Base-by-base conservation (phyloP, 345 rosid species). In the Brassica juncea region DNA sequence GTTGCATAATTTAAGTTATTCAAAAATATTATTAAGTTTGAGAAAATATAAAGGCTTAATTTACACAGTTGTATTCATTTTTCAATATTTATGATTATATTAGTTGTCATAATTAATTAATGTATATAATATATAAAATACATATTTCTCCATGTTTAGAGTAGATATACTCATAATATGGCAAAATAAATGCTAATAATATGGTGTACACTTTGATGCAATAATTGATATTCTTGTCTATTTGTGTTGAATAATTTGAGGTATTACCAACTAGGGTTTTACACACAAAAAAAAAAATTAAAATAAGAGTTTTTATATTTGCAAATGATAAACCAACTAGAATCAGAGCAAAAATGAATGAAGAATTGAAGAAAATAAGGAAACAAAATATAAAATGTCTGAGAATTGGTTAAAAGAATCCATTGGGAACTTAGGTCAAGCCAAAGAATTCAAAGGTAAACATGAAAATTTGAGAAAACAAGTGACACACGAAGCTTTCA, bases 351-450 rank as follows among this genome's bases (percentile, higher is more conserved):
- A 72, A 87, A 79, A 79, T 76, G 70, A 5, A 73, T 0, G 85
- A 88, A 54, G 92, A 84, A 70, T 68, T 90, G 0, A 84, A 65
- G 12, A 58, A 67, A 44, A 59, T 84, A 31, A 80, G 74, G 59
- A 81, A 79, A 28, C 31, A 44, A 75, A 64, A 0, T 65, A 74
- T 4, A 69, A 70, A 66, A 69, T 3, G 1, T 6, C n/a, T 32
- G 76, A 66, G 54, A 39, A 65, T 49, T 87, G 93, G 91, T 88
- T 91, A 92, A 84, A 86, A 72, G 58, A 82, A 1, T 89, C 90
- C 1, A 30, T 82, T 1, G 86, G 79, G 71, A 44, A 31, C 8
- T 6, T 72, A 4, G 1, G 35, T 6, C 86, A 88, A 74, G 81
- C 84, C 5, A 66, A 78, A 39, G 85, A 47, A 42, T 58, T 90